Base-by-base conservation (phyloP, 768 basidiomycete genomes). In the Lactarius tabidus region DNA sequence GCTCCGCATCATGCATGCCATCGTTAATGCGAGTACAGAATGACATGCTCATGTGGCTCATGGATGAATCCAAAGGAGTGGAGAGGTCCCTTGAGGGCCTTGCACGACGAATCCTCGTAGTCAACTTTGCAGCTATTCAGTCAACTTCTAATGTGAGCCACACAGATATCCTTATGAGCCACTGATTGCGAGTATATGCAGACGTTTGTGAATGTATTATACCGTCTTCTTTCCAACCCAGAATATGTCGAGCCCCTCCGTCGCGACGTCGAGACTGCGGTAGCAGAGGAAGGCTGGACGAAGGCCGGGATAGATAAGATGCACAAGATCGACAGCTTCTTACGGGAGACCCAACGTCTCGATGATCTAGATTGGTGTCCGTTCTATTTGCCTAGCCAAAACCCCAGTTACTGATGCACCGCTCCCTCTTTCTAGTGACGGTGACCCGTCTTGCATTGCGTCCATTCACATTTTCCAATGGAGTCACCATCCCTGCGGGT, bases 11-110 rank as follows among this genome's bases (percentile, higher is more conserved):
- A 20, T n/a, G n/a, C n/a, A 45, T 33, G 3, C 9, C 20, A 9
- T 29, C 35, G 26, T 71, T 6, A 70, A 45, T 33, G 36, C 54
- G 31, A 51, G 3, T 79, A 80, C 65, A 78, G 78, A 75, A 77
- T 52, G 80, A 80, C 66, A 59, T 79, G 70, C 72, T 81, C 12
- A 74, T 73, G 36, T 79, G 78, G 80, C 71, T 81, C 23, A 72
- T 81, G 67, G 74, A 75, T 14, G 74, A 74, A 15, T 72, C 72
- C 52, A 52, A 70, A 70, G 66, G 73, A 67, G 38, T 71, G 63
- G 68, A 79, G 70, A 67, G 70, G 70, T 65, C 70, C 65, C 67
- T 73, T 35, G 69, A 75, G 41, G 72, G 72, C 52, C 60, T 79
- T 12, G 59, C 68, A 1, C 59, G 45, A 9, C 74, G 78, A 54